Evolutionary conservation across 2,329 filamentous ascomycete genomes (phyloP).

Genomic region (Aureobasidium sp.): DNA sequence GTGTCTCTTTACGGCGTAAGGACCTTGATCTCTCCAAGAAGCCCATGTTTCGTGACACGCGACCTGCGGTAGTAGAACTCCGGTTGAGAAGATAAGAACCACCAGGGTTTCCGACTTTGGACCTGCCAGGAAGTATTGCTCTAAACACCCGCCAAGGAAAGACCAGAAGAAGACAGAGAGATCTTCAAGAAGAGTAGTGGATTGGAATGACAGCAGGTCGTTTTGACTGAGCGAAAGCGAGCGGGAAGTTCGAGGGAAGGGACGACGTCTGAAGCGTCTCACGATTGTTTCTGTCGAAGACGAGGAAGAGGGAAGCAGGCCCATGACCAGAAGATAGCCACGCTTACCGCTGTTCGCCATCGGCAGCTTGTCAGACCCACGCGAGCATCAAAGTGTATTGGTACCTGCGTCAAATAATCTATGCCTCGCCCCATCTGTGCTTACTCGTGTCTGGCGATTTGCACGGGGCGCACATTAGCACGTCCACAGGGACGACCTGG

Average conservation of each 20-base stretch:
- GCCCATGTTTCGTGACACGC: slow-evolving; percentile 11
- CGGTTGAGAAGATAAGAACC: neutral
- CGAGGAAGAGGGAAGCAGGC: neutral
- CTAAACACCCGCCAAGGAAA: neutral
- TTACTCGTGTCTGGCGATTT: slow-evolving; percentile 8
- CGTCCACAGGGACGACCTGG: neutral
- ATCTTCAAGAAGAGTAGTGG: neutral
- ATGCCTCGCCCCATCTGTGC: slow-evolving; percentile 11
- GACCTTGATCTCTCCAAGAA: slow-evolving; percentile 17
- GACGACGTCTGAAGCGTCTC: slow-evolving; percentile 10
- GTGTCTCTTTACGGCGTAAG: slow-evolving; percentile 15
- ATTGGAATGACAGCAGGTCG: neutral
- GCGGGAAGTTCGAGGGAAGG: neutral
- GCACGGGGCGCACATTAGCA: slow-evolving; percentile 10
- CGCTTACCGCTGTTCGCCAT: slow-evolving; percentile 13
- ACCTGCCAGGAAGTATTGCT: slow-evolving; percentile 2
- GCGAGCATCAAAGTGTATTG: slow-evolving; percentile 9
- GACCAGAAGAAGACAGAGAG: neutral
- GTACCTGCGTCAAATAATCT: slow-evolving; percentile 12
- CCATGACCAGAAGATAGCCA: neutral
- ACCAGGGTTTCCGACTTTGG: neutral
- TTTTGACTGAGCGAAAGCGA: neutral
- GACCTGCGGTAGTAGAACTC: neutral
- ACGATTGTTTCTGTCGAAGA: slow-evolving; percentile 12
- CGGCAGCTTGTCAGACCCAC: slow-evolving; percentile 4